Conservation (phyloP, 352 stramenopile genomes). For the Phytophthora litchii region DNA sequence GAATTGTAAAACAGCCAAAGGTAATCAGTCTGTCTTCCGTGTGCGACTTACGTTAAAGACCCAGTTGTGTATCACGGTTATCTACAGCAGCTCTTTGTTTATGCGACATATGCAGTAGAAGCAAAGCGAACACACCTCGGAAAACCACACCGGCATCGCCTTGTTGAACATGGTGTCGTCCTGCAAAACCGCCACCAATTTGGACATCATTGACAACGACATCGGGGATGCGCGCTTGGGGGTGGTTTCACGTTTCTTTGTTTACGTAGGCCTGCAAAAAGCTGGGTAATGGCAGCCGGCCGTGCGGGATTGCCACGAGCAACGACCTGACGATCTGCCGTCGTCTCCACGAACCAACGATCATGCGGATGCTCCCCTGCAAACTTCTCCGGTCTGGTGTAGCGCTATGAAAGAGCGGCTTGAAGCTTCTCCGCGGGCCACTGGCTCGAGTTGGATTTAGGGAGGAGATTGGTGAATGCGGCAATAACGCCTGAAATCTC, state of each 20-base stretch:
- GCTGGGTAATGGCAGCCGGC: conserved; percentile 4
- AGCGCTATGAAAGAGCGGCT: background rate
- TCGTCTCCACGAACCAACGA: conserved; percentile 3
- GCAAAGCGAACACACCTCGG: conserved; percentile 10
- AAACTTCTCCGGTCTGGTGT: conserved; percentile 17
- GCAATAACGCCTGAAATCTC: background rate
- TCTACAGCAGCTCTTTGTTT: conserved; percentile 13
- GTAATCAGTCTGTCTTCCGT: conserved; percentile 9
- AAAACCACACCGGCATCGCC: conserved; percentile 20
- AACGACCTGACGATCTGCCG: conserved; percentile 1
- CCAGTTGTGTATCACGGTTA: conserved; percentile 12
- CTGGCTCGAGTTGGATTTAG: conserved; percentile 4
- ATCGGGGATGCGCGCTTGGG: conserved; percentile 13
- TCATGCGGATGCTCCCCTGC: conserved; percentile 16
- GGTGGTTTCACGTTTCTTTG: conserved; percentile 11
- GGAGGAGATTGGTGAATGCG: conserved; percentile 28
- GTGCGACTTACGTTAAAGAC: conserved; percentile 20
- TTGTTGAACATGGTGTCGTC: conserved; percentile 18
- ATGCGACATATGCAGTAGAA: conserved; percentile 36
- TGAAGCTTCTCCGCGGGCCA: conserved; percentile 13
- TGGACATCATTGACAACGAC: conserved; percentile 11
- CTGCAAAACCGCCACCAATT: conserved; percentile 4
- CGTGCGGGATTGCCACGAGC: conserved; percentile 6
- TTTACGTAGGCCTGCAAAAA: conserved; percentile 4
- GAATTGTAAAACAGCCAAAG: conserved; percentile 15